These are phyloP conservation scores for Paracoccidioides brasiliensis DNA, from an alignment of 2,329 filamentous ascomycete species.

Conservation along the genomic window DNA sequence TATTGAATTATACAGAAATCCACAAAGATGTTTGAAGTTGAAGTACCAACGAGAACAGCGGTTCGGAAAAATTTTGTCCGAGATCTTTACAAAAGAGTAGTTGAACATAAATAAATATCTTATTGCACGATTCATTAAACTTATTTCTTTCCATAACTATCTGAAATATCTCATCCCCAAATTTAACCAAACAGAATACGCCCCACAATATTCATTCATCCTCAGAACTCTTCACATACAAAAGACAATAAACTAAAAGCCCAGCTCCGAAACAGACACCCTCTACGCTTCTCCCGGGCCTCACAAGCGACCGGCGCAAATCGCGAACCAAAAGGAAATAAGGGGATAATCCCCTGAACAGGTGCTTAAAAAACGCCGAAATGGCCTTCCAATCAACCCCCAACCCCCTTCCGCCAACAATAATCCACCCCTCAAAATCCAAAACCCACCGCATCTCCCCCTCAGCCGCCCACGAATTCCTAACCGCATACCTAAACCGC, in stretches of 20 bases:
- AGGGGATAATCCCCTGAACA: background rate
- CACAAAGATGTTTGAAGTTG: background rate
- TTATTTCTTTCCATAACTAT: too few species aligned
- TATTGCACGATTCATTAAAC: too few species aligned
- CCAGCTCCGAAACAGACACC: background rate
- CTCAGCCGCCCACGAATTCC: constrained; percentile 29
- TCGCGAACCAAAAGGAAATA: background rate
- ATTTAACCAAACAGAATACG: too few species aligned
- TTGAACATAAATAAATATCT: too few species aligned
- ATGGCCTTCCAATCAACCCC: constrained; percentile 27
- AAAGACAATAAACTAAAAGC: background rate
- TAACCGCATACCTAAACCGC: constrained; percentile 31
- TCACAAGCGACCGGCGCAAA: background rate
- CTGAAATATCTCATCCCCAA: too few species aligned
- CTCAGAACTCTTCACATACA: background rate
- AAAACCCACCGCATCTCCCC: constrained; percentile 20
- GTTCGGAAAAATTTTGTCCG: background rate
- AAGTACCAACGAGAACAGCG: background rate
- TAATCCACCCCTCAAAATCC: constrained; percentile 21
- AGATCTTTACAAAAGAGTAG: background rate
- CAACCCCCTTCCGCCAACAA: constrained; percentile 26
- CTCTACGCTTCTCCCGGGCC: too few species aligned
- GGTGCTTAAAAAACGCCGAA: constrained; percentile 7
- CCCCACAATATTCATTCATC: too few species aligned
- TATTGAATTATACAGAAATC: background rate